Conservation (phyloP, 2,329 filamentous ascomycete genomes). For the Bipolaris sorokiniana region DNA sequence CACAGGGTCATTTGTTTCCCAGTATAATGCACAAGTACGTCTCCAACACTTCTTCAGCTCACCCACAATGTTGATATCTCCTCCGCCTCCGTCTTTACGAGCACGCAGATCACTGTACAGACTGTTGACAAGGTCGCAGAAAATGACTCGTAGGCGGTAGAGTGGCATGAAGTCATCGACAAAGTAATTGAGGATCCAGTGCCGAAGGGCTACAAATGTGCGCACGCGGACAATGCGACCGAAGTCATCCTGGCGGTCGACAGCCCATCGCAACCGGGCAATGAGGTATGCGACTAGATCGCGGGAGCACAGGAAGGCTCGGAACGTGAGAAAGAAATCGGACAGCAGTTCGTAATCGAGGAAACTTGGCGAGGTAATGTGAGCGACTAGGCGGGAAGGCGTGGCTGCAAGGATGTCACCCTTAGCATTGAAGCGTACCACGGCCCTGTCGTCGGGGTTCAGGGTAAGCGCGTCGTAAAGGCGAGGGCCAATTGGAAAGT, state of each 20-base stretch:
- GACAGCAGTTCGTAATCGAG: constrained; percentile 96
- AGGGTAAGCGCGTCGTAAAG: constrained; percentile 84
- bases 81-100: constrained; percentile 60
- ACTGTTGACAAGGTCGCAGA: constrained; percentile 79
- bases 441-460: constrained; percentile 78
- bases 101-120: constrained; percentile 61
- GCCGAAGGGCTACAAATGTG: constrained; percentile 91
- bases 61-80: constrained; percentile 82
- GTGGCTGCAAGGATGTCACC: constrained; percentile 87
- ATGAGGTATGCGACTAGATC: constrained; percentile 85
- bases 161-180: constrained; percentile 88
- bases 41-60: constrained; percentile 98
- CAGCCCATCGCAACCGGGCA: constrained; percentile 84
- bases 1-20: constrained; percentile 76
- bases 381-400: constrained; percentile 86
- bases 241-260: constrained; percentile 77
- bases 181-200: constrained; percentile 99
- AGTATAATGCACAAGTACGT: constrained; percentile 85
- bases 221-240: constrained; percentile 94
- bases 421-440: constrained; percentile 81
- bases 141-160: constrained; percentile 73
- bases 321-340: constrained; percentile 96
- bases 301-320: constrained; percentile 78
- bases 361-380: constrained; percentile 95
- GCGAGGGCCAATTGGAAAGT: constrained; percentile 58